phyloP scores from a whole-genome alignment of 176 grass and related monocot species.

The Cymbopogon citratus region DNA sequence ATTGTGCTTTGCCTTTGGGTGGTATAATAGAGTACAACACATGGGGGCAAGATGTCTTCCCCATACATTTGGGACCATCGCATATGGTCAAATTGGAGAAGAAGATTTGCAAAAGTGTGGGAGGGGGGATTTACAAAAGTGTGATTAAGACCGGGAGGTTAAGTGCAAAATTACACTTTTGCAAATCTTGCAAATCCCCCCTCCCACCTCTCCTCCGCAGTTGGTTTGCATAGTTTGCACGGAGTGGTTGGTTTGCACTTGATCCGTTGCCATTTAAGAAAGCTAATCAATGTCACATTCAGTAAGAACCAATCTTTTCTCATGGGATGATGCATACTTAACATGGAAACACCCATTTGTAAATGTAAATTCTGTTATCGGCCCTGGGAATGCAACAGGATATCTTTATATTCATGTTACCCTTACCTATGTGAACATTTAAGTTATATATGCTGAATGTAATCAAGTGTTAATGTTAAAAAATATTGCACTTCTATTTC shows the following conservation, averaged over 20 bases:
- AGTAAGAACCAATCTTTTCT: background rate
- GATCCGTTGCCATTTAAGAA: too few species aligned
- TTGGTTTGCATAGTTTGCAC: too few species aligned
- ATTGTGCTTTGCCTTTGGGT: background rate
- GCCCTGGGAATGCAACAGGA: background rate
- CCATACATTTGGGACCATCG: too few species aligned
- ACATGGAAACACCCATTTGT: background rate
- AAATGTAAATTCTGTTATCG: background rate
- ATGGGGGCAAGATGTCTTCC: too few species aligned
- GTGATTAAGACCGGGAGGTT: too few species aligned
- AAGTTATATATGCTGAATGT: background rate
- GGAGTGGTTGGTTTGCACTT: too few species aligned
- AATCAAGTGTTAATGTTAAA: background rate
- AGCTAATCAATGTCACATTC: background rate
- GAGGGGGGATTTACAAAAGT: too few species aligned
- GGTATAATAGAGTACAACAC: background rate
- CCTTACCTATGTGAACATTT: background rate
- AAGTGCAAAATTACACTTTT: too few species aligned
- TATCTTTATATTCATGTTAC: background rate
- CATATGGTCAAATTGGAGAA: background rate
- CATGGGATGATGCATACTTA: background rate
- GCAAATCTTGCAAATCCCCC: too few species aligned
- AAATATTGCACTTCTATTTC: background rate
- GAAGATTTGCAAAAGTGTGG: too few species aligned
- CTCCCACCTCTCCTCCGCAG: too few species aligned